These are phyloP conservation scores for Wickerhamiella domercqiae DNA, from an alignment of 805 yeast genomes.

Conservation along the genomic window DNA sequence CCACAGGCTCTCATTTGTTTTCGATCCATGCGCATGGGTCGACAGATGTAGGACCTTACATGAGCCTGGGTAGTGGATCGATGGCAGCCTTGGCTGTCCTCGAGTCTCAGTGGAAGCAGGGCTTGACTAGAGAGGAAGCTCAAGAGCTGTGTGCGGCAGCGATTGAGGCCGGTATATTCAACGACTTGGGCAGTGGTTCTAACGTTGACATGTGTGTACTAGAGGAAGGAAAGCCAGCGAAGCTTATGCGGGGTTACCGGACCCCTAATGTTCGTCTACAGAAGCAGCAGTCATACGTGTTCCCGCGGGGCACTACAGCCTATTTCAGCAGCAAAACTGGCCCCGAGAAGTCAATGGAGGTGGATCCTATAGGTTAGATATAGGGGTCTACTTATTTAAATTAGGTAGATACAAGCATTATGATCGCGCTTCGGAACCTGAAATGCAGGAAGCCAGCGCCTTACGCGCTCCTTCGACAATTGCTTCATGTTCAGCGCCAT, in stretches of 20 bases:
- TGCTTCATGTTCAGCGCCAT: conserved; percentile 70
- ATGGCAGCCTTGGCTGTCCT: conserved; percentile 97
- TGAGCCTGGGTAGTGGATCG: conserved; percentile 90
- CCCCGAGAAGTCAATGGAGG: conserved; percentile 41
- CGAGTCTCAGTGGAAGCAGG: conserved; percentile 74
- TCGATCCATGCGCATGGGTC: conserved; percentile 97
- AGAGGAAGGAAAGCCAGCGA: conserved; percentile 72
- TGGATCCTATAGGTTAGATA: conserved; percentile 28
- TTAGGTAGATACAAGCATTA: not conserved
- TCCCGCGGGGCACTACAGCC: conserved; percentile 88
- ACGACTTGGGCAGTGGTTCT: conserved; percentile 96
- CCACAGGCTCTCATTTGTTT: conserved; percentile 86
- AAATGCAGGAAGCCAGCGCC: conserved; percentile 31
- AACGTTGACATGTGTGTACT: conserved; percentile 95
- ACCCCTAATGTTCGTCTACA: conserved; percentile 79
- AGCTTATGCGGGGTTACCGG: conserved; percentile 66
- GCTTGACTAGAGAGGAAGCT: conserved; percentile 76
- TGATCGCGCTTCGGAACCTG: not conserved
- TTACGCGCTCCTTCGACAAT: conserved; percentile 80
- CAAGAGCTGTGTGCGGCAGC: conserved; percentile 81
- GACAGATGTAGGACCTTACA: conserved; percentile 88
- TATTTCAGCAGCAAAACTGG: conserved; percentile 47
- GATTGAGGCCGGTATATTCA: conserved; percentile 96
- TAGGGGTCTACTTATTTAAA: not conserved
- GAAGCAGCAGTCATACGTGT: conserved; percentile 72